Evolutionary conservation across 2,329 filamentous ascomycete genomes (phyloP).

Genomic region (Colletotrichum sp.): DNA sequence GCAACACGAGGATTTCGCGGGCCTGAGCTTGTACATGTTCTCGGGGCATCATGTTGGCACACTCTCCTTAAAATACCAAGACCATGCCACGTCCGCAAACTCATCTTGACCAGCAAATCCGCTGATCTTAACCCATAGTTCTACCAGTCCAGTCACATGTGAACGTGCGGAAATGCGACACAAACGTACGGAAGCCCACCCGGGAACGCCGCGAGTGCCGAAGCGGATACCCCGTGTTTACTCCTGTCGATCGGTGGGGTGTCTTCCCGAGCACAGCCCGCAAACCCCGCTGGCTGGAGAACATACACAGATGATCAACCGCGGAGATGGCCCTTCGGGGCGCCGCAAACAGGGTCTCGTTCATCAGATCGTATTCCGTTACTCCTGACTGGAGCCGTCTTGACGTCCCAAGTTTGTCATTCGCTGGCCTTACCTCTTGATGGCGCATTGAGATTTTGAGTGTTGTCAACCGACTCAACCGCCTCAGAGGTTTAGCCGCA

Average conservation of each 20-base stretch:
- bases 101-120: not conserved
- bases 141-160: not conserved
- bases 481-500: not conserved
- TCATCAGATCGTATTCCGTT: not conserved
- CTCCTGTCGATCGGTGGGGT: not conserved
- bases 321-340: not conserved
- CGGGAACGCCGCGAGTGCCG: not conserved
- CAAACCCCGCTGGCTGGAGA: not conserved
- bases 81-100: not conserved
- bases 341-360: not conserved
- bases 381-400: not conserved
- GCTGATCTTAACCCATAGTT: not conserved
- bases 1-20: not conserved
- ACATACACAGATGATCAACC: not conserved
- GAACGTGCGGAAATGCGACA: not conserved
- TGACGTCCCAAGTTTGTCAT: not conserved
- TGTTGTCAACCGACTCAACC: not conserved
- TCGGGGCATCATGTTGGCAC: not conserved
- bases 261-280: not conserved
- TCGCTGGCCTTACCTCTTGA: not conserved
- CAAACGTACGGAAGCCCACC: not conserved
- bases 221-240: not conserved
- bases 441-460: not conserved
- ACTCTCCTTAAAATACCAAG: not conserved
- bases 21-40: not conserved